Base-by-base conservation (phyloP, 1,284 basidiomycete species). In the Ganoderma meredithae region DNA sequence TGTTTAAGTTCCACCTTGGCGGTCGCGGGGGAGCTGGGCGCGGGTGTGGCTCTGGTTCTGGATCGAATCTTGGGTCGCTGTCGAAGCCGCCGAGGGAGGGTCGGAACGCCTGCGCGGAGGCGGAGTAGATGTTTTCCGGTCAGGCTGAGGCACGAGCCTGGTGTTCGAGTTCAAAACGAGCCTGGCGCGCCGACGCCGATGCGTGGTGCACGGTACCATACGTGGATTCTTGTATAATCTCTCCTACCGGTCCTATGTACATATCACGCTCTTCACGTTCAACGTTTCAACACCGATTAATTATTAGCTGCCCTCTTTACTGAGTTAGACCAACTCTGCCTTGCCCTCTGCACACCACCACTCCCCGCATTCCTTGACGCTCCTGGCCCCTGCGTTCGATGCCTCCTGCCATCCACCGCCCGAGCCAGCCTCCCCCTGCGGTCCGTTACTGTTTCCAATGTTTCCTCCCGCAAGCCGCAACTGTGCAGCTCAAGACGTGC, bases 1-100 rank as follows among this genome's bases (percentile, higher is more conserved):
- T 91, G 58, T 86, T 94, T 73, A 72, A 69, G 62, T 74, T 79
- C 66, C 65, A 69, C 31, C 49, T 52, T 27, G 53, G 36, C 36
- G 9, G 22, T 25, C 22, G 47, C 3, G 12, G 47, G 12, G 47
- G 58, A 19, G 36, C 40, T 47, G 40, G 17, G 31, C 47, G 49
- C 13, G 36, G 58, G 41, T 27, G 36, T 15, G 36, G 56, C 25
- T 25, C 39, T 9, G 31, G 59, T 22, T 39, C 36, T 15, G 25
- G 55, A 4, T n/a, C 39, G 49, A 47, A 9, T 22, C 12, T 53
- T 2, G 63, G 47, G 5, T 64, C 67, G 56, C 52, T 69, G 12
- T 65, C 65, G 7, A 65, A 40, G 63, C 69, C 65, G n/a, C 53
- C 69, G 15, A 70, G 61, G 63, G 71, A 72, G 56, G 53, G 71